Evolutionary conservation across 257 asterid genomes (phyloP).

Genomic region (Solanum tacnaense): DNA sequence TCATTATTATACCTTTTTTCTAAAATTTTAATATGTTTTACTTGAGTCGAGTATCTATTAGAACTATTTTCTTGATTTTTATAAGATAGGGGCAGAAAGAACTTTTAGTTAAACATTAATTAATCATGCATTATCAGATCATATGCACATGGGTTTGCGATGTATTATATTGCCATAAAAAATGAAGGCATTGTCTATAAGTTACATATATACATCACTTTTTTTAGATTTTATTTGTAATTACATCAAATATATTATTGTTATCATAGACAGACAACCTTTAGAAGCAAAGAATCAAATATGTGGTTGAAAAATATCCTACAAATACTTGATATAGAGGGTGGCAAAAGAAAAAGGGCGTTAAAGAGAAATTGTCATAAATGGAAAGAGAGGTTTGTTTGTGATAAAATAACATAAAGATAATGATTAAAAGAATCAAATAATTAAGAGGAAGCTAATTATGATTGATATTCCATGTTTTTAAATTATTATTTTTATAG

Average conservation of each 20-base stretch:
- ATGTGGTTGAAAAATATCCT: neutral
- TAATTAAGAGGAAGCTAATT: neutral
- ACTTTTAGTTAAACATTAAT: too few relatives aligned
- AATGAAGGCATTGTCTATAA: neutral
- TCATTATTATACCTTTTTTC: too few relatives aligned
- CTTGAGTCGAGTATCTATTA: neutral
- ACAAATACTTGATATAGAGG: neutral
- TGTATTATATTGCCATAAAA: neutral
- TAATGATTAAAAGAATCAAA: neutral
- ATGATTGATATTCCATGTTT: neutral
- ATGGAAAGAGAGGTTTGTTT: neutral
- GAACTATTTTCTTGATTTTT: too few relatives aligned
- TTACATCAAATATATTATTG: too few relatives aligned
- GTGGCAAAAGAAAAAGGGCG: neutral
- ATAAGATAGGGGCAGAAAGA: too few relatives aligned
- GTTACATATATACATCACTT: neutral
- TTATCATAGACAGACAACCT: neutral
- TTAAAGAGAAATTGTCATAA: neutral
- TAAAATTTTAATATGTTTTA: too few relatives aligned
- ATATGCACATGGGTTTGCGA: neutral
- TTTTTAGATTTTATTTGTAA: too few relatives aligned
- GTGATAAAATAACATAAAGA: neutral
- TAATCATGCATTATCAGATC: too few relatives aligned
- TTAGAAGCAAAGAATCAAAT: neutral
- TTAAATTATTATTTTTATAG: neutral